These are phyloP conservation scores for Termitomyces bulborhizus DNA, from an alignment of 768 basidiomycete genomes.

Conservation along the genomic window DNA sequence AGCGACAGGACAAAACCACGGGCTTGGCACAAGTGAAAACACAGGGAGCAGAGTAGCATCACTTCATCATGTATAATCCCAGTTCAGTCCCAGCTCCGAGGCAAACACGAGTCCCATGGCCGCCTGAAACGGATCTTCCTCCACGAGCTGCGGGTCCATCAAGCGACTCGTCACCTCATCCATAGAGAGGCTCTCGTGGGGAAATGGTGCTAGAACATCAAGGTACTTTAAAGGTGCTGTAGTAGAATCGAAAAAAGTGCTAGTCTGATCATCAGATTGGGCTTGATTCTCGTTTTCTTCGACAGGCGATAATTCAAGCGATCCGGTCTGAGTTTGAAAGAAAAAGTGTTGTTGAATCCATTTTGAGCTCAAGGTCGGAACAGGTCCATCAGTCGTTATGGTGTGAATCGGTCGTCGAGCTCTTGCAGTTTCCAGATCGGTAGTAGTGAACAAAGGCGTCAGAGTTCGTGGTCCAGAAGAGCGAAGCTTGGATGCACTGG, in stretches of 20 bases:
- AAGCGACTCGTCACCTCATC: constrained; percentile 24
- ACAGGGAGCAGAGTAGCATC: too few species aligned
- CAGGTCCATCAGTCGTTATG: background rate
- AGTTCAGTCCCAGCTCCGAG: constrained; percentile 30
- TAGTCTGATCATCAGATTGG: background rate
- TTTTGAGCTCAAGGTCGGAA: background rate
- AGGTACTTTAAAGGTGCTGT: constrained; percentile 29
- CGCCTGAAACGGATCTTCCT: constrained; percentile 36
- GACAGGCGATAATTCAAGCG: too few species aligned
- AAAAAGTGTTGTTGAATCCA: background rate
- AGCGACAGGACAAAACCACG: background rate
- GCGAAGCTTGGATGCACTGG: background rate
- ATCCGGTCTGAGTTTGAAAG: background rate
- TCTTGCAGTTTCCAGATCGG: background rate
- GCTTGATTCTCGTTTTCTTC: background rate
- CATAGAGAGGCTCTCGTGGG: constrained; percentile 12
- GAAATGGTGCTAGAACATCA: constrained; percentile 23
- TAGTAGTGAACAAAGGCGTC: constrained; percentile 2
- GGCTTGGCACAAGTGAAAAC: too few species aligned
- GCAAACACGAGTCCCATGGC: constrained; percentile 41
- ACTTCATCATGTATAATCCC: constrained; percentile 17
- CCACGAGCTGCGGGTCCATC: constrained; percentile 26
- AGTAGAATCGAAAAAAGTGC: constrained; percentile 18
- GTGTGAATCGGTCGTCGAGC: background rate
- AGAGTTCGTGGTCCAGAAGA: constrained; percentile 3